These are phyloP conservation scores for Beauveria varroae DNA, from an alignment of 2,329 filamentous ascomycete genomes.

Conservation along the genomic window DNA sequence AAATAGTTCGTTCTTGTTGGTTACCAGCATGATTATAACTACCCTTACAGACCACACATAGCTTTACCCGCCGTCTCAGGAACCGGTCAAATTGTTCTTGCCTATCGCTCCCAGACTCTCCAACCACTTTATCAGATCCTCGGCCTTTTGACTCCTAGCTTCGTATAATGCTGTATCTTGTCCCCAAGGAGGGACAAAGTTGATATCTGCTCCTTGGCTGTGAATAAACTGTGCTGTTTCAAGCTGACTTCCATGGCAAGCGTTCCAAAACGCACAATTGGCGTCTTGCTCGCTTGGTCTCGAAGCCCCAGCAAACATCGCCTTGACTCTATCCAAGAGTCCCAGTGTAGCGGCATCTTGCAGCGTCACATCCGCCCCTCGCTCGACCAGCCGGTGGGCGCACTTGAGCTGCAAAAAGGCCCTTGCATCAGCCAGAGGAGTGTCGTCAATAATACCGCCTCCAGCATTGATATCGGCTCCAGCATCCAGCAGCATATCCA, in stretches of 20 bases:
- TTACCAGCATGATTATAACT: no score
- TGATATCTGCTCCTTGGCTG: conserved; percentile 4
- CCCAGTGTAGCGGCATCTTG: conserved; percentile 15
- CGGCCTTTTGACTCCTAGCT: conserved; percentile 3
- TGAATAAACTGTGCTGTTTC: conserved; percentile 12
- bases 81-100: neutral
- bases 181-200: conserved; percentile 41
- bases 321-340: conserved; percentile 9
- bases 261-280: conserved; percentile 14
- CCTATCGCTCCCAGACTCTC: neutral
- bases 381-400: conserved; percentile 13
- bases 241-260: conserved; percentile 15
- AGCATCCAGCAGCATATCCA: conserved; percentile 15
- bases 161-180: conserved; percentile 21
- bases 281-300: conserved; percentile 2
- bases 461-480: conserved; percentile 16
- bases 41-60: neutral
- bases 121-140: conserved; percentile 10
- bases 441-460: conserved; percentile 14
- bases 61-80: neutral
- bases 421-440: conserved; percentile 13
- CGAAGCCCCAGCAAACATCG: neutral
- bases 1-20: no score
- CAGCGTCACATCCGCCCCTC: conserved; percentile 12
- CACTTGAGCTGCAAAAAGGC: conserved; percentile 14